Base-by-base conservation (phyloP, 2,329 filamentous ascomycete species). In the Aspergillus sp. region DNA sequence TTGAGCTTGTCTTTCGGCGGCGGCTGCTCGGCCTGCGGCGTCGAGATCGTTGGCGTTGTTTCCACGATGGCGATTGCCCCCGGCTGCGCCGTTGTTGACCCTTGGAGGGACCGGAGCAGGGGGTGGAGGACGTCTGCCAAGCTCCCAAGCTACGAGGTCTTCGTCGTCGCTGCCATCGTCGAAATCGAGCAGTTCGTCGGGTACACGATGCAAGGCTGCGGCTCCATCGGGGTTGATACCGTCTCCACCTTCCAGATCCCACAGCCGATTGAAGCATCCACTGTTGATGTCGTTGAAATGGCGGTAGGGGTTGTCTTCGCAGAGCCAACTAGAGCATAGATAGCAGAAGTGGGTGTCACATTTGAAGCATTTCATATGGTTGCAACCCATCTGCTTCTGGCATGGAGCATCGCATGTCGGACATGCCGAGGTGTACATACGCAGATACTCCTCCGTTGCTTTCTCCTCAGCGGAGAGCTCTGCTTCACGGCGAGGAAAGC, bases 271-370 rank as follows among this genome's bases (percentile, higher is more conserved):
- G 70, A 89, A 96, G 73, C 95, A 99, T 10, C 81, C 80, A 1
- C 87, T 90, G 15, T 84, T 81, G 55, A 80, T 77, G 28, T 86
- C 83, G 72, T 97, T 97, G 80, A 93, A 99, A 75, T 99, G 95
- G 57, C 84, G 79, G 72, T 98, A 98, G 1, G 93, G 93, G 67
- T 97, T 95, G 17, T 80, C 82, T 0, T 90, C 86, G 58, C 89
- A 85, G 45, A 99, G 83, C 90, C 91, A 98, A n/a, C 88, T 84
- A 0, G 90, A 89, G 72, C 95, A 98, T 1, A 98, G 84, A 68
- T 98, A 98, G 79, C 95, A 99, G 74, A 97, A 98, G 75, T 98
- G 94, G 2, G 91, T 90, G 55, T 89, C 84, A 80, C 95, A 99
- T 65, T 91, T 88, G 74, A 89, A 91, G 78, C 94, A 97, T 53